Conservation (phyloP, 768 basidiomycete genomes). For the Collybiopsis luxurians region DNA sequence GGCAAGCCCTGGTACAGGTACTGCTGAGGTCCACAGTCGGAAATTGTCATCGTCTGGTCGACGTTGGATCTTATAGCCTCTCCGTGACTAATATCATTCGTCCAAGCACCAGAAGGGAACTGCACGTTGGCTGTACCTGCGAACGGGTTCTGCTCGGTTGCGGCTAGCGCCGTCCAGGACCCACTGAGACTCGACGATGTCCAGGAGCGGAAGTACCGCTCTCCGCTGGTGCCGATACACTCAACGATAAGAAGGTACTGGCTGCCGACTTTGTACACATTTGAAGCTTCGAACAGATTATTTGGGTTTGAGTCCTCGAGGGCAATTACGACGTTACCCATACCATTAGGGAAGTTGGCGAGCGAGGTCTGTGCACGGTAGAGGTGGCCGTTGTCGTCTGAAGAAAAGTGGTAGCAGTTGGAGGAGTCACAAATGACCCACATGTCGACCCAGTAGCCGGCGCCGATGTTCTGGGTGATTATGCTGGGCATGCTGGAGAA, state of each 20-base stretch:
- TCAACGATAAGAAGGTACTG: conserved; percentile 15
- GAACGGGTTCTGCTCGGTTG: conserved; percentile 11
- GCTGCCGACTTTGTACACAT: conserved; percentile 12
- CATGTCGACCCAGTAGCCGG: conserved; percentile 6
- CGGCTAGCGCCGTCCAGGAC: conserved; percentile 8
- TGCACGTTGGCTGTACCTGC: conserved; percentile 14
- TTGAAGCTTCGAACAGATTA: conserved; percentile 14
- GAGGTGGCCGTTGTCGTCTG: conserved; percentile 8
- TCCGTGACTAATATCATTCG: conserved; percentile 15
- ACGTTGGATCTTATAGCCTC: conserved; percentile 11
- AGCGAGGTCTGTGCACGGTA: conserved; percentile 1
- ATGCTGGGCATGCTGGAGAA: neutral
- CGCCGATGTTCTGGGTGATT: neutral
- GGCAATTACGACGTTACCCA: conserved; percentile 3
- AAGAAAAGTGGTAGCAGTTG: conserved; percentile 1
- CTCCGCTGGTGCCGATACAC: conserved; percentile 13
- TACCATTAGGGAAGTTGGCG: conserved; percentile 6
- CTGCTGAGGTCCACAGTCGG: conserved; percentile 12
- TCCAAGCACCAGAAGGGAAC: conserved; percentile 14
- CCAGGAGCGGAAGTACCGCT: conserved; percentile 15
- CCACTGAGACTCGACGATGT: conserved; percentile 12
- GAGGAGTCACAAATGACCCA: conserved; percentile 6
- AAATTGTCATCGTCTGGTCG: conserved; percentile 15
- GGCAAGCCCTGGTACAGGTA: conserved; percentile 15
- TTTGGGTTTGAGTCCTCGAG: conserved; percentile 3